A percentile compares a stretch with the other conserved stretches of the same genome.
Evolutionary conservation across 495 filamentous ascomycete species (phyloP).

Genomic region (Daldinia concentrica): DNA sequence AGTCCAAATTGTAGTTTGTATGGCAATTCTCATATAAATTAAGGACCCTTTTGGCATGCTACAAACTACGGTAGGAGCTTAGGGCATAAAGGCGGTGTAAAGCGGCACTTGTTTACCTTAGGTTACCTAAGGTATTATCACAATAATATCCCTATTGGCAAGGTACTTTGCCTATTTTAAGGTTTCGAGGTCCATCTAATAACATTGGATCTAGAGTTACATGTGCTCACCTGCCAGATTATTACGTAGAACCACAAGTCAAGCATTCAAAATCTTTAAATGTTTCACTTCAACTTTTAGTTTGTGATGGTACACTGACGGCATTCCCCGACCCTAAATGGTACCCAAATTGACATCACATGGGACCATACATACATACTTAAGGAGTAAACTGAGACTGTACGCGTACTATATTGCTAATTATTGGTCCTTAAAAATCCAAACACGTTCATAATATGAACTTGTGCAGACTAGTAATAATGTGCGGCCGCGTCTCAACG

Average conservation of each 20-base stretch:
- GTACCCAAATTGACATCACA: slow-evolving; percentile 1
- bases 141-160: too few relatives aligned
- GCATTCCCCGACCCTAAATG: neutral
- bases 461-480: neutral
- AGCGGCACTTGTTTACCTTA: slow-evolving; percentile 8
- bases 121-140: too few relatives aligned
- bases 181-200: neutral
- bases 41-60: slow-evolving; percentile 28
- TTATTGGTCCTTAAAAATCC: neutral
- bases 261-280: neutral
- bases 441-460: neutral
- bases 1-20: neutral
- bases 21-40: neutral
- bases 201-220: neutral
- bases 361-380: neutral
- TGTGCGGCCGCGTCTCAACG: neutral
- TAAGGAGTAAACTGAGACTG: neutral
- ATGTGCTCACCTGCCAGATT: neutral
- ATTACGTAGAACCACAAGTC: neutral
- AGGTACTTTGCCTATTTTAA: neutral
- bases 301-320: neutral
- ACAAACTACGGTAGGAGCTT: neutral
- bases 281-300: neutral
- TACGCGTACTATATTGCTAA: neutral
- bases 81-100: slow-evolving; percentile 31